These are phyloP conservation scores for Metarhizium guizhouense DNA, from an alignment of 2,329 filamentous ascomycete species.

Conservation along the genomic window DNA sequence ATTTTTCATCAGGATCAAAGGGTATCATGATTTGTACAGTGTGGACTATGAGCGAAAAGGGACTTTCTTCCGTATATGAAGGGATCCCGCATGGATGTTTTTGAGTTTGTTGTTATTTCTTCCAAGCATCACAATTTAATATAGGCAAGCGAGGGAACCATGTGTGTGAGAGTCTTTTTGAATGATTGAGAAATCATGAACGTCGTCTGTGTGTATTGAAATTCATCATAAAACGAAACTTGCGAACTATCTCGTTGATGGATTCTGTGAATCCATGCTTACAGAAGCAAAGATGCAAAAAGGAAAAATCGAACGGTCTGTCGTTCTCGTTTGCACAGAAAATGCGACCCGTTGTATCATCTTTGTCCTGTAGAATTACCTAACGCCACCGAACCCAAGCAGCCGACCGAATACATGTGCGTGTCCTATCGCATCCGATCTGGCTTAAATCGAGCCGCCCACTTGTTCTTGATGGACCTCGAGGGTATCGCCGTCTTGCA, in stretches of 20 bases:
- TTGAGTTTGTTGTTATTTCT: background rate
- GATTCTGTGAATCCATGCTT: background rate
- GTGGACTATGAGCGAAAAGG: too few species aligned
- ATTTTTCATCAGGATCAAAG: background rate
- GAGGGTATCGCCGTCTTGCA: conserved; percentile 90
- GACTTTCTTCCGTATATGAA: too few species aligned
- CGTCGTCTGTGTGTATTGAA: background rate
- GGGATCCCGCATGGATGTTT: too few species aligned
- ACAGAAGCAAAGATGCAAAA: background rate
- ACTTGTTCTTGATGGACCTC: conserved; percentile 99
- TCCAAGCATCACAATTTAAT: background rate
- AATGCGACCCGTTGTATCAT: background rate
- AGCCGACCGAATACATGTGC: background rate
- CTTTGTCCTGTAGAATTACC: background rate
- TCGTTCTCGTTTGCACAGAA: background rate
- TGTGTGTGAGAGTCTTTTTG: background rate
- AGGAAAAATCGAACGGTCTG: background rate
- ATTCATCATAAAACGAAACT: background rate
- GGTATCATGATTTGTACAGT: background rate
- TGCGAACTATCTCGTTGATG: background rate
- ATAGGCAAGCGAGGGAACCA: background rate
- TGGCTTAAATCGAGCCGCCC: conserved; percentile 47
- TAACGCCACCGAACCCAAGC: conserved; percentile 6
- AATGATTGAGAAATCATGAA: background rate
- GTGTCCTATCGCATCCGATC: background rate